A percentile compares a stretch with the other conserved stretches of the same genome.
These are phyloP conservation scores for Termitomyces sp. DNA, from an alignment of 768 basidiomycete species.

Conservation along the genomic window DNA sequence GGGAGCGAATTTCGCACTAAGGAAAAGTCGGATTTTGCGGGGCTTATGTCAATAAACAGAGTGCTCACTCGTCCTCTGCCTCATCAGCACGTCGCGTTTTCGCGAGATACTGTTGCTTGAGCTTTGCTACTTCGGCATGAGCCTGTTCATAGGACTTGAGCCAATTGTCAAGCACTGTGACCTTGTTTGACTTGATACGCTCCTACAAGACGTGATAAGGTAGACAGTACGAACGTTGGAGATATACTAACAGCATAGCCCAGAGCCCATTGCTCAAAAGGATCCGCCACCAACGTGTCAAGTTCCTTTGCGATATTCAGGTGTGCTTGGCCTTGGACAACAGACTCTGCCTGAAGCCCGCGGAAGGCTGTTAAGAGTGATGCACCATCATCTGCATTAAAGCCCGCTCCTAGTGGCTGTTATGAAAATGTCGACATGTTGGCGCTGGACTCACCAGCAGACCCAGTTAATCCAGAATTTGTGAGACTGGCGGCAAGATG, in stretches of 20 bases:
- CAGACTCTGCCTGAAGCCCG: constrained; percentile 71
- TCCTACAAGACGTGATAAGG: constrained; percentile 33
- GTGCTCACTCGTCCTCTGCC: constrained; percentile 85
- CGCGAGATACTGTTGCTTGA: constrained; percentile 71
- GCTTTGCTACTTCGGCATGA: constrained; percentile 59
- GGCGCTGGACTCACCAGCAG: constrained; percentile 33
- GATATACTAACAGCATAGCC: constrained; percentile 52
- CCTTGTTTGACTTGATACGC: constrained; percentile 53
- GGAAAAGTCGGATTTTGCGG: background rate
- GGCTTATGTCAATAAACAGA: constrained; percentile 1
- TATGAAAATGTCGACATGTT: background rate
- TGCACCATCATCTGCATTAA: constrained; percentile 78
- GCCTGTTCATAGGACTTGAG: constrained; percentile 66
- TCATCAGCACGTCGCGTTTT: constrained; percentile 87
- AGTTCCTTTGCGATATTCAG: constrained; percentile 69
- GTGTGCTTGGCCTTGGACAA: constrained; percentile 70
- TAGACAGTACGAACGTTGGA: constrained; percentile 8
- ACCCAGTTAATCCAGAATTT: constrained; percentile 40
- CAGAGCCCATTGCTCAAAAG: constrained; percentile 77
- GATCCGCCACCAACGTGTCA: constrained; percentile 66
- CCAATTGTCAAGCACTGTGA: constrained; percentile 59
- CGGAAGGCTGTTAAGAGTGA: constrained; percentile 76
- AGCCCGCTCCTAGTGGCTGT: constrained; percentile 47
- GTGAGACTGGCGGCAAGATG: constrained; percentile 56
- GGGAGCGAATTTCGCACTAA: constrained; percentile 85